A percentile compares a stretch with the other conserved stretches of the same genome.
These are phyloP conservation scores for Malbranchea zuffiana DNA, from an alignment of 2,329 filamentous ascomycete genomes.

Conservation along the genomic window DNA sequence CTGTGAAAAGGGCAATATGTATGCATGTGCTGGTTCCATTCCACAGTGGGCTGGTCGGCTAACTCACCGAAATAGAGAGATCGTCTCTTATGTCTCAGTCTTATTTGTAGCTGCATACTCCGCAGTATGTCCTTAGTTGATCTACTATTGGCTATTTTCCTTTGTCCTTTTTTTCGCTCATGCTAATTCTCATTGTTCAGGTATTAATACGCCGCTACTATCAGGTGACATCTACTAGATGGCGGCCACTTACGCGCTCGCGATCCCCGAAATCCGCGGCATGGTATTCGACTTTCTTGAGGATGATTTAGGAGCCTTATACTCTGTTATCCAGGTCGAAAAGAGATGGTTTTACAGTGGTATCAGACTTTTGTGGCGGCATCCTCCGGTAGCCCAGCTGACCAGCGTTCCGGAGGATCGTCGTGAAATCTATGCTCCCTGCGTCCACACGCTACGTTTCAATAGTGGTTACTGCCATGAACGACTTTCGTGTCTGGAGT, in stretches of 20 bases:
- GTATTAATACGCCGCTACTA: background rate
- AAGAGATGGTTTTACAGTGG: conserved; percentile 4
- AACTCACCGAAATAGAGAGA: background rate
- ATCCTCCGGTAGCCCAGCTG: background rate
- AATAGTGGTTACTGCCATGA: background rate
- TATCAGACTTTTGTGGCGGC: conserved; percentile 1
- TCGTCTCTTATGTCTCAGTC: background rate
- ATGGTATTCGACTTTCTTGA: conserved; percentile 4
- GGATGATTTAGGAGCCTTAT: background rate
- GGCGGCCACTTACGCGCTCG: background rate
- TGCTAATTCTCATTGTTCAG: background rate
- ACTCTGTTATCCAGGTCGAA: conserved; percentile 4
- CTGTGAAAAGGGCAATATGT: too few species aligned
- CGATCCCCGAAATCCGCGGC: conserved; percentile 3
- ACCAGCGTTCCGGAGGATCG: background rate
- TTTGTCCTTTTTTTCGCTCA: background rate
- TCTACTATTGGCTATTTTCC: background rate
- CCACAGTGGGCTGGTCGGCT: too few species aligned
- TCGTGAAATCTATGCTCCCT: conserved; percentile 4
- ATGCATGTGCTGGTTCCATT: too few species aligned
- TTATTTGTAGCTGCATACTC: background rate
- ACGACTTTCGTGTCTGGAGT: conserved; percentile 1
- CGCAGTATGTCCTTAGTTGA: background rate
- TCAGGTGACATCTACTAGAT: background rate
- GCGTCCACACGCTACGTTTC: background rate